These are phyloP conservation scores for Magnusiomyces suaveolens DNA, from an alignment of 1,139 yeast species.

Conservation along the genomic window DNA sequence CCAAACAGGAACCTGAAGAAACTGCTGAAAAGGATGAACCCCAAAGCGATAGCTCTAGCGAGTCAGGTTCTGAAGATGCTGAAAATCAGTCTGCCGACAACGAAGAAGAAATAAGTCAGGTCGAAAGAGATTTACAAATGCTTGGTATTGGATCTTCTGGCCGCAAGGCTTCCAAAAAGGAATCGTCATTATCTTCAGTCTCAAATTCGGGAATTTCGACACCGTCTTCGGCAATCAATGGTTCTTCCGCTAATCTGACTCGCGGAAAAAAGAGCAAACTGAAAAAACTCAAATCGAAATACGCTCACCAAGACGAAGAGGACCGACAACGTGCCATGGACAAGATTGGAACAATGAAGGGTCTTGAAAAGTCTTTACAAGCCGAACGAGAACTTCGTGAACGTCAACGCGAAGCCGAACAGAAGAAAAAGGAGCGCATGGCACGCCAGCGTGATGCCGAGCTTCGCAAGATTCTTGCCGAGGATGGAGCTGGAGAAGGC, in stretches of 20 bases:
- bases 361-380: constrained; percentile 38
- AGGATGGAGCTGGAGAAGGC: constrained; percentile 29
- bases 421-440: constrained; percentile 29
- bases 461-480: constrained; percentile 32
- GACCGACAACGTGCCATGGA: constrained; percentile 68
- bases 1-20: constrained; percentile 1
- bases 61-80: constrained; percentile 8
- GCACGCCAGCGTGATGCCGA: constrained; percentile 44
- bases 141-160: constrained; percentile 1
- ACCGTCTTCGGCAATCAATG: neutral
- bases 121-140: constrained; percentile 6
- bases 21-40: constrained; percentile 11
- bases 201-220: constrained; percentile 8
- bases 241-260: constrained; percentile 26
- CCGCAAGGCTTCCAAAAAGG: neutral
- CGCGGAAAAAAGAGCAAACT: constrained; percentile 80
- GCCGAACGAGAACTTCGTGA: constrained; percentile 23
- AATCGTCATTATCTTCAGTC: neutral
- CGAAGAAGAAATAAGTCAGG: constrained; percentile 9
- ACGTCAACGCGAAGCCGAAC: constrained; percentile 23
- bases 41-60: constrained; percentile 6
- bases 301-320: constrained; percentile 81
- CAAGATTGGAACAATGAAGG: constrained; percentile 73
- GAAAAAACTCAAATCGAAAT: constrained; percentile 73
- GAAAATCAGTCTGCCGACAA: constrained; percentile 12